These are phyloP conservation scores for Lasiodiplodia citricola DNA, from an alignment of 2,329 filamentous ascomycete species.

Conservation along the genomic window DNA sequence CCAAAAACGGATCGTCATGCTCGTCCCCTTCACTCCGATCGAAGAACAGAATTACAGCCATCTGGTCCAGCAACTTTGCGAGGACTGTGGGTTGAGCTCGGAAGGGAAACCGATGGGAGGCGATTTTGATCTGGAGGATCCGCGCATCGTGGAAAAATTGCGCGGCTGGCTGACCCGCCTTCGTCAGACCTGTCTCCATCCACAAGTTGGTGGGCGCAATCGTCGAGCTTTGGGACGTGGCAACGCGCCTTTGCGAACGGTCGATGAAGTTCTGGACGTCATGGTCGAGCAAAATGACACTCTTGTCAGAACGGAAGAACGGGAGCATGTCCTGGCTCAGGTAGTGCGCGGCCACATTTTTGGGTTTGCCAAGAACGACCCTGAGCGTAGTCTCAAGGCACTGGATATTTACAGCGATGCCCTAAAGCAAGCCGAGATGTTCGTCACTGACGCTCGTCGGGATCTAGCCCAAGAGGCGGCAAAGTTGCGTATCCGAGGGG, in stretches of 20 bases:
- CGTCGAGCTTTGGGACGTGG: slow-evolving; percentile 65
- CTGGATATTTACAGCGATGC: slow-evolving; percentile 70
- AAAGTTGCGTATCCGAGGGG: slow-evolving; percentile 38
- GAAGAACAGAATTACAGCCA: slow-evolving; percentile 88
- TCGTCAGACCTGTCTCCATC: slow-evolving; percentile 83
- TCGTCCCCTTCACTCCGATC: slow-evolving; percentile 85
- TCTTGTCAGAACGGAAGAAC: slow-evolving; percentile 70
- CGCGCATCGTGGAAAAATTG: slow-evolving; percentile 67
- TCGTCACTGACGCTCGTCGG: slow-evolving; percentile 68
- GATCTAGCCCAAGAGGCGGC: slow-evolving; percentile 62
- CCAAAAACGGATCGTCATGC: slow-evolving; percentile 86
- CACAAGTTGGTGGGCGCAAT: slow-evolving; percentile 75
- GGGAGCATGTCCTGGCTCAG: slow-evolving; percentile 66
- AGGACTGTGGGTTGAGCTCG: slow-evolving; percentile 68
- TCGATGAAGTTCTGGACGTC: slow-evolving; percentile 82
- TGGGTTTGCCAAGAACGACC: slow-evolving; percentile 70
- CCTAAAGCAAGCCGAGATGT: slow-evolving; percentile 45
- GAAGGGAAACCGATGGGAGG: slow-evolving; percentile 66
- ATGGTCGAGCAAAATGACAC: slow-evolving; percentile 89
- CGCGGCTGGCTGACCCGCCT: slow-evolving; percentile 77
- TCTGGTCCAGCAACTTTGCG: slow-evolving; percentile 76
- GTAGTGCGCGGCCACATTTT: slow-evolving; percentile 77
- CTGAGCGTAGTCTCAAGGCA: slow-evolving; percentile 64
- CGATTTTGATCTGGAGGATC: slow-evolving; percentile 69
- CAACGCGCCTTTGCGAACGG: slow-evolving; percentile 74